Conservation (phyloP, 805 yeast genomes). For the Blastobotrys attinorum region DNA sequence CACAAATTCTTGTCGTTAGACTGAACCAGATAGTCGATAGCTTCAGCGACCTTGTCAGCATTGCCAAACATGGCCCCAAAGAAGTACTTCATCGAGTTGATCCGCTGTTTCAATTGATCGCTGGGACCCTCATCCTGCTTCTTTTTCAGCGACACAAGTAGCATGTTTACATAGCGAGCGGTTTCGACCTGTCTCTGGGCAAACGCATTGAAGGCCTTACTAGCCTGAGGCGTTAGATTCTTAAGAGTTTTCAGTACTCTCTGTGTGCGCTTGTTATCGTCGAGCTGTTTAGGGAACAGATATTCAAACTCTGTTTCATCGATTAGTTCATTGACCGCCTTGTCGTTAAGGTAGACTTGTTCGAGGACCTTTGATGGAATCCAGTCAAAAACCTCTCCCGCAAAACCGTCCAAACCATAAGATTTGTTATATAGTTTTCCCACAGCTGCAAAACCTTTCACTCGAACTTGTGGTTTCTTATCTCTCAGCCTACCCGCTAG, state of each 20-base stretch:
- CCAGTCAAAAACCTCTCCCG: slow-evolving; percentile 32
- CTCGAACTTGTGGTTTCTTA: slow-evolving; percentile 56
- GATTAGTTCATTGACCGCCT: slow-evolving; percentile 53
- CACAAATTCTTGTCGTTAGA: slow-evolving; percentile 52
- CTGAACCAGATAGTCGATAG: slow-evolving; percentile 45
- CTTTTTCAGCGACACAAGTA: slow-evolving; percentile 6
- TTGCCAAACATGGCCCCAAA: slow-evolving; percentile 50
- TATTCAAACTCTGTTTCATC: slow-evolving; percentile 55
- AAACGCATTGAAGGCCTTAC: slow-evolving; percentile 58
- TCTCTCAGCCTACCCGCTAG: slow-evolving; percentile 65
- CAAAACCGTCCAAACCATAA: slow-evolving; percentile 25
- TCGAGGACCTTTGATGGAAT: slow-evolving; percentile 63
- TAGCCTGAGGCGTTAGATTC: slow-evolving; percentile 48
- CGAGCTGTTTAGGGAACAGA: slow-evolving; percentile 46
- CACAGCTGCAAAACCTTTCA: slow-evolving; percentile 45
- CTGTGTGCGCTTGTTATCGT: slow-evolving; percentile 37
- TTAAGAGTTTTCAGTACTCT: slow-evolving; percentile 45
- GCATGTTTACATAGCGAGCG: slow-evolving; percentile 37
- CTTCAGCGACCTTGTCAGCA: slow-evolving; percentile 38
- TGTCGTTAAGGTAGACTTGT: slow-evolving; percentile 67
- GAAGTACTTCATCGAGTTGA: background rate
- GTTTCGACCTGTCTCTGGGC: slow-evolving; percentile 49
- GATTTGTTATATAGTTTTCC: slow-evolving; percentile 50
- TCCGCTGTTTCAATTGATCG: background rate
- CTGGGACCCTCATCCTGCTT: background rate